These are phyloP conservation scores for Podila clonocystis DNA, from an alignment of 192 early-diverging fungal species.

Conservation along the genomic window DNA sequence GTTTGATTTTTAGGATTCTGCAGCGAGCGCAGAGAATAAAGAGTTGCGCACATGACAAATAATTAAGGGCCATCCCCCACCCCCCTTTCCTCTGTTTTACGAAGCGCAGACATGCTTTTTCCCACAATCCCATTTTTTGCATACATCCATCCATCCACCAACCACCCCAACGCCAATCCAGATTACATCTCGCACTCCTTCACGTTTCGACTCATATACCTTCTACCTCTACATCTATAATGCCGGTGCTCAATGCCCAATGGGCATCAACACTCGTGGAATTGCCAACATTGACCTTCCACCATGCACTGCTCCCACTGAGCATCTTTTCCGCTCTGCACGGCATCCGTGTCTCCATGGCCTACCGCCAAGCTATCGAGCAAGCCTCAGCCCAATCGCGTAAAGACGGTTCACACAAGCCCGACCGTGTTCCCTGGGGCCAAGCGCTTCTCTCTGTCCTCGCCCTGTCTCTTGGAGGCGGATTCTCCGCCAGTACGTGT, in stretches of 20 bases:
- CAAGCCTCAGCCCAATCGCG: constrained; percentile 35
- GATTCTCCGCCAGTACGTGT: constrained; percentile 35
- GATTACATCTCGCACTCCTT: neutral
- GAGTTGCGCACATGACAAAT: too few species aligned
- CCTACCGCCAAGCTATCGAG: constrained; percentile 40
- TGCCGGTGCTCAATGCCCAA: constrained; percentile 31
- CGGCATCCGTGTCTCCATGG: constrained; percentile 44
- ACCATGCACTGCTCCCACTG: constrained; percentile 35
- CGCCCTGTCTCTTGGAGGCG: constrained; percentile 39
- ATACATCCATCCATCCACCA: neutral
- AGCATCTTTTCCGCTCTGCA: constrained; percentile 46
- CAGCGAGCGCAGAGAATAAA: neutral
- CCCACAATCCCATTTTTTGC: neutral
- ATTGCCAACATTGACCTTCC: constrained; percentile 42
- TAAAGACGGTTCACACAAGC: constrained; percentile 13
- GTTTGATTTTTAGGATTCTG: constrained; percentile 19
- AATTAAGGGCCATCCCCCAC: too few species aligned
- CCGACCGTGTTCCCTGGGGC: constrained; percentile 20
- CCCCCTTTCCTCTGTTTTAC: neutral
- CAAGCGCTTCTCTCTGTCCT: constrained; percentile 43
- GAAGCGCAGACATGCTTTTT: neutral
- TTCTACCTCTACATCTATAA: neutral
- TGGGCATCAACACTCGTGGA: constrained; percentile 41
- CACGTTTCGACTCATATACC: neutral
- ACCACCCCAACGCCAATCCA: neutral